Evolutionary conservation across 371 early-diverging fungal species (phyloP).

Genomic region (Mucor plumbeus): DNA sequence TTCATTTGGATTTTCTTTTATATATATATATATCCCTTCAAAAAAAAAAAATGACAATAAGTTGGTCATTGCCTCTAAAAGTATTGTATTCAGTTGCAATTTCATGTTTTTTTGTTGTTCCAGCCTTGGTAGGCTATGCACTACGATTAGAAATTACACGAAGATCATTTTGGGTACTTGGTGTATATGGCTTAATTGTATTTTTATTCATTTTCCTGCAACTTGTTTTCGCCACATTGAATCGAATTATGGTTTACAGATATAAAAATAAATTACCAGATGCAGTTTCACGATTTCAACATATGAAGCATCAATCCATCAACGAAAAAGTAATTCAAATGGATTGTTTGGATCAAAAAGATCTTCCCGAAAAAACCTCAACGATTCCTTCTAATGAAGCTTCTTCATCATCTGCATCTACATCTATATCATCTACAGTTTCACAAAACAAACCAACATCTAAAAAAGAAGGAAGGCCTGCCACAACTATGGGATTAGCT

Average conservation of each 20-base stretch:
- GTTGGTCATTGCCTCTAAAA: conserved; percentile 50
- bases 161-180: conserved; percentile 42
- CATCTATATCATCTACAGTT: neutral
- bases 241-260: conserved; percentile 32
- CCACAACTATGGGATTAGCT: conserved; percentile 47
- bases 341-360: conserved; percentile 9
- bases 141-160: conserved; percentile 36
- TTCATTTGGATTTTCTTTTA: too few species aligned
- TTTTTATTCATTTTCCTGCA: conserved; percentile 47
- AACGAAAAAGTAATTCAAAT: conserved; percentile 13
- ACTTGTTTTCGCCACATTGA: conserved; percentile 47
- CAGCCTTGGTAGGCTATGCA: conserved; percentile 53
- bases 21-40: neutral
- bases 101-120: conserved; percentile 50
- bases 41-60: conserved; percentile 2
- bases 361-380: neutral
- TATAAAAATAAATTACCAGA: conserved; percentile 21
- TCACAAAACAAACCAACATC: conserved; percentile 13
- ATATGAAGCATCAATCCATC: neutral
- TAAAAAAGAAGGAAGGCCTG: conserved; percentile 12
- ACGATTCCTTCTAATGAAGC: neutral
- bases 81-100: conserved; percentile 45
- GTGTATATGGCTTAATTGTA: conserved; percentile 52
- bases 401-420: neutral
- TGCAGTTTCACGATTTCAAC: conserved; percentile 6